phyloP scores from a whole-genome alignment of 805 yeast species.

The Saccharomycopsis schoenii region DNA sequence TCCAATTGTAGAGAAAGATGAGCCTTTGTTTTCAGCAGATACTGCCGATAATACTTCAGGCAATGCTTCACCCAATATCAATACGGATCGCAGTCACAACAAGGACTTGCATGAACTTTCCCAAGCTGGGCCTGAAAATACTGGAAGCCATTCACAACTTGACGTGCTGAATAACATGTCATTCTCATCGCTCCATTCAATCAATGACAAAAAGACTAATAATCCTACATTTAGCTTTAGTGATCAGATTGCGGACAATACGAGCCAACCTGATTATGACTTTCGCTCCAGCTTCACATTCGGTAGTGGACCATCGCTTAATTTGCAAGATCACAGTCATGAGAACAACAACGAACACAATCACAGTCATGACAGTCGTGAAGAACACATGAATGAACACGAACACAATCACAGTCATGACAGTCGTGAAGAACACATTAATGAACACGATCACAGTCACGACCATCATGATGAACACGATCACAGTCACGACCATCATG shows the following conservation, averaged over 20 bases:
- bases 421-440: conserved; percentile 7
- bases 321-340: background rate
- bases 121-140: background rate
- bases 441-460: background rate
- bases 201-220: background rate
- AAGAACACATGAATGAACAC: conserved; percentile 37
- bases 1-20: conserved; percentile 17
- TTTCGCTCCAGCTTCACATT: background rate
- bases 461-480: conserved; percentile 13
- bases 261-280: background rate
- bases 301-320: background rate
- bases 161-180: background rate
- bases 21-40: conserved; percentile 8
- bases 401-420: background rate
- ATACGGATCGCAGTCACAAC: no score
- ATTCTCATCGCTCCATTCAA: background rate
- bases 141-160: background rate
- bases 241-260: background rate
- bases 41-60: conserved; percentile 1
- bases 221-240: background rate
- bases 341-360: background rate
- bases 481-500: conserved; percentile 16
- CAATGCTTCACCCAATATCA: background rate
- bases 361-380: background rate
- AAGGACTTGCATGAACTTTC: no score